A percentile compares a stretch with the other conserved stretches of the same genome.
Evolutionary conservation across 1,139 yeast species (phyloP).

Genomic region (Taphrina wiesneri): DNA sequence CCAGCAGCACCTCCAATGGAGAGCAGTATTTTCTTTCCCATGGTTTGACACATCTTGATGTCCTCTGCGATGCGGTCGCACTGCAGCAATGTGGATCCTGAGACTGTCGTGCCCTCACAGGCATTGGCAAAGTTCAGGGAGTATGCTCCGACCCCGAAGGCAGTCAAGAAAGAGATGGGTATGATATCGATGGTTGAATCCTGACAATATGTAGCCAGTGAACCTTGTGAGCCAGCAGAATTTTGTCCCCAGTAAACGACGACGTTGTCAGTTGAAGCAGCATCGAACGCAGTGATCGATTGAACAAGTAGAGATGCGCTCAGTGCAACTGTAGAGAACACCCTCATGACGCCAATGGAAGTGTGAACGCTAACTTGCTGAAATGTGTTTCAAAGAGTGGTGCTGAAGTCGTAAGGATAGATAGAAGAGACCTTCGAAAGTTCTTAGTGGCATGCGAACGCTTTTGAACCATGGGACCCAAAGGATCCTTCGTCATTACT

Average conservation of each 20-base stretch:
- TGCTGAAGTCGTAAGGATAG: neutral
- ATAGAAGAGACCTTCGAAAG: neutral
- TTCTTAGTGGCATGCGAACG: neutral
- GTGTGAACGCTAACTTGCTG: neutral
- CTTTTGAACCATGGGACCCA: neutral
- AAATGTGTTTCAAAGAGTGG: neutral
- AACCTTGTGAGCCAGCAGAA: constrained; percentile 62
- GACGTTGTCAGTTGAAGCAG: constrained; percentile 51
- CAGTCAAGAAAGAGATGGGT: constrained; percentile 66
- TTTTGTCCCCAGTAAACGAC: constrained; percentile 93
- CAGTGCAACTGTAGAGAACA: neutral
- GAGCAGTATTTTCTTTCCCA: constrained; percentile 74
- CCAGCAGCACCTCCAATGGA: constrained; percentile 91
- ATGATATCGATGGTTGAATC: constrained; percentile 69
- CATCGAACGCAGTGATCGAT: constrained; percentile 35
- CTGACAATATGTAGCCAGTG: constrained; percentile 67
- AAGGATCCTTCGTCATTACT: neutral
- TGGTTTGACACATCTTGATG: constrained; percentile 74
- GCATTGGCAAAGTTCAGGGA: constrained; percentile 72
- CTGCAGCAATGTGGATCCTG: constrained; percentile 44
- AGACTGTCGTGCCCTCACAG: constrained; percentile 43
- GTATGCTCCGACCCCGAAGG: constrained; percentile 51
- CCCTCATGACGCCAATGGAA: neutral
- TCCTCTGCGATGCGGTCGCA: constrained; percentile 53
- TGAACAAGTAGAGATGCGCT: neutral